These are phyloP conservation scores for Verticillium nonalfalfae DNA, from an alignment of 2,329 filamentous ascomycete species.

Conservation along the genomic window DNA sequence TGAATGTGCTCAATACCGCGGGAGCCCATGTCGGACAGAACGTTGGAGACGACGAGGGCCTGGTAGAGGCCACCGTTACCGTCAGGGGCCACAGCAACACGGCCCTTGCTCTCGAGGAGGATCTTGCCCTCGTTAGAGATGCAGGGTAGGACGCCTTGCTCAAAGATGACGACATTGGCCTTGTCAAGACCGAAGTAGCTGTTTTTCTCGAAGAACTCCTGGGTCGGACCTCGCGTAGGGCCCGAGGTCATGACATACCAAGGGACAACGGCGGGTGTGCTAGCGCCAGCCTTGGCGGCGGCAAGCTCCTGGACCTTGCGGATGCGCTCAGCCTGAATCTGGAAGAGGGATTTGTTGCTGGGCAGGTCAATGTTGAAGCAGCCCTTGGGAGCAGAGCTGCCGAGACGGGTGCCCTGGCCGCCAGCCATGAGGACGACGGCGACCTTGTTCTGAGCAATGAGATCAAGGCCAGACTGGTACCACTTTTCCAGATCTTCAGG, in stretches of 20 bases:
- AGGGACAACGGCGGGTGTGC: constrained; percentile 60
- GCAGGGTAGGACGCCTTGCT: constrained; percentile 94
- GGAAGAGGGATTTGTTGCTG: constrained; percentile 90
- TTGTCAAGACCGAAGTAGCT: constrained; percentile 83
- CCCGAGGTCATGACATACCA: constrained; percentile 99
- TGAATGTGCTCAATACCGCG: constrained; percentile 93
- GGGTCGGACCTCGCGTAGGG: constrained; percentile 85
- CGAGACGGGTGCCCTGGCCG: constrained; percentile 89
- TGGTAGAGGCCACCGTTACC: constrained; percentile 97
- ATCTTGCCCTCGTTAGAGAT: constrained; percentile 98
- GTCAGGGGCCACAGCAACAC: constrained; percentile 90
- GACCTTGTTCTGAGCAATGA: constrained; percentile 69
- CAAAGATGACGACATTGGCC: constrained; percentile 86
- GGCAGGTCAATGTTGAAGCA: constrained; percentile 96
- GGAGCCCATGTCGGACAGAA: constrained; percentile 80
- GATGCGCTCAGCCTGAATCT: constrained; percentile 95
- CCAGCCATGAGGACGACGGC: constrained; percentile 94
- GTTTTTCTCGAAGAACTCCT: constrained; percentile 86
- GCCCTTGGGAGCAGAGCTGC: constrained; percentile 92
- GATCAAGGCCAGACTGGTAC: constrained; percentile 78
- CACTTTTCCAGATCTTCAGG: constrained; percentile 72
- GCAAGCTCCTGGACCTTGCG: constrained; percentile 78
- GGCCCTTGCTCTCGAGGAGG: constrained; percentile 81
- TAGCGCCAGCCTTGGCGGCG: constrained; percentile 54
- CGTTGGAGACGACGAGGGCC: constrained; percentile 73